phyloP scores from a whole-genome alignment of 495 filamentous ascomycete genomes.

The Haplographium delicatum region DNA sequence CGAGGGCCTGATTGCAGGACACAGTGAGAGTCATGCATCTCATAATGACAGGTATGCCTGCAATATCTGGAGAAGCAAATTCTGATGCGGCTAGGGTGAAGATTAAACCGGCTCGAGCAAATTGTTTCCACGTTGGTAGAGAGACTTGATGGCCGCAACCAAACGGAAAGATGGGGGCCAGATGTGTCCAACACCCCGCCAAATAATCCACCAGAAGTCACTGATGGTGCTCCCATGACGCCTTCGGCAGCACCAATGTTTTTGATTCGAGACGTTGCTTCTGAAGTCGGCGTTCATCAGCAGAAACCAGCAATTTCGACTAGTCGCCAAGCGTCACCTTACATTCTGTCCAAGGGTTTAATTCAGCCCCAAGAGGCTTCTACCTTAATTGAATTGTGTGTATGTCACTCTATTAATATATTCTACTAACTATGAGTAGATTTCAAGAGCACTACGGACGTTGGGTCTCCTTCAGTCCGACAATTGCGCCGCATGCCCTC shows the following conservation, averaged over 20 bases:
- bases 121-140: slow-evolving; percentile 32
- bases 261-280: slow-evolving; percentile 34
- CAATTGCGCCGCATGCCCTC: slow-evolving; percentile 23
- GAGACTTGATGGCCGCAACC: slow-evolving; percentile 22
- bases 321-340: not conserved
- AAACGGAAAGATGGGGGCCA: not conserved
- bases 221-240: not conserved
- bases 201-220: not conserved
- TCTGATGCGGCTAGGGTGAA: slow-evolving; percentile 14
- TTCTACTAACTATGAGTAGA: not conserved
- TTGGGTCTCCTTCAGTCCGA: slow-evolving; percentile 36
- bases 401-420: not conserved
- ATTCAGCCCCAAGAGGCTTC: not conserved
- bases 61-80: not conserved
- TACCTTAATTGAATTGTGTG: slow-evolving; percentile 5
- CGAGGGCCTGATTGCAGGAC: not conserved
- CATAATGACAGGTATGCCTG: slow-evolving; percentile 1
- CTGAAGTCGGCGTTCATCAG: slow-evolving; percentile 23
- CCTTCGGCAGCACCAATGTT: slow-evolving; percentile 32
- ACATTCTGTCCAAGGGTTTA: slow-evolving; percentile 6
- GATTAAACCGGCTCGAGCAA: slow-evolving; percentile 33
- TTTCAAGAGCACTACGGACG: slow-evolving; percentile 37
- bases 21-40: not conserved
- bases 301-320: not conserved
- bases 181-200: not conserved